These are phyloP conservation scores for Peterozyma toletana DNA, from an alignment of 805 yeast species.

Conservation along the genomic window DNA sequence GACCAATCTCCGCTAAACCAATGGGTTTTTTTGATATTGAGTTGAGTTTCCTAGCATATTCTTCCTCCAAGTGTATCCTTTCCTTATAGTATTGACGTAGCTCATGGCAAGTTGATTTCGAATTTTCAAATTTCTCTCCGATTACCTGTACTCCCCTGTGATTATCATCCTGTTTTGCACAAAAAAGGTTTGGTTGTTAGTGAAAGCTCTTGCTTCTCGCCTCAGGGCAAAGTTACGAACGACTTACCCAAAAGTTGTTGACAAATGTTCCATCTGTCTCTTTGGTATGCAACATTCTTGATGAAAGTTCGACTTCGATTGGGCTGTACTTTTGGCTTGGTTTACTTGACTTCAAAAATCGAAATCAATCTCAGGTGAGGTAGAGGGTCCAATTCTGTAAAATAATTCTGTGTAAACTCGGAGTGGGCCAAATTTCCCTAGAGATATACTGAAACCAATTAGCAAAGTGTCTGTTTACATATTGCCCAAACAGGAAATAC, in stretches of 20 bases:
- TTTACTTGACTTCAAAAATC: too few relatives aligned
- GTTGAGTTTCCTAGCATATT: conserved; percentile 51
- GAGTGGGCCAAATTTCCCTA: too few relatives aligned
- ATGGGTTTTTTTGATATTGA: conserved; percentile 41
- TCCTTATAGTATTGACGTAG: conserved; percentile 44
- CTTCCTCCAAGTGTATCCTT: conserved; percentile 61
- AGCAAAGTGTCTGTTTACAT: too few relatives aligned
- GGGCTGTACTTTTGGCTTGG: too few relatives aligned
- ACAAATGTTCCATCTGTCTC: conserved; percentile 23
- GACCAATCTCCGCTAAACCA: conserved; percentile 56
- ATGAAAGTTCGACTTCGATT: too few relatives aligned
- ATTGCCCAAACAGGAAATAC: too few relatives aligned
- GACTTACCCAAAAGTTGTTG: conserved; percentile 41
- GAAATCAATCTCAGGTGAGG: too few relatives aligned
- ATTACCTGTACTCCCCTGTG: conserved; percentile 53
- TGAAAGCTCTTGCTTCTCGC: conserved; percentile 10
- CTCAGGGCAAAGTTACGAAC: conserved; percentile 10
- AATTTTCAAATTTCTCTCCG: conserved; percentile 48
- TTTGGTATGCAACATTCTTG: too few relatives aligned
- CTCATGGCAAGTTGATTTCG: conserved; percentile 51
- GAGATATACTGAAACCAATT: too few relatives aligned
- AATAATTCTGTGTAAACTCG: too few relatives aligned
- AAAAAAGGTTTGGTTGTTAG: neutral
- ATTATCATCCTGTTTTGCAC: conserved; percentile 40
- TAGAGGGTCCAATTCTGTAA: too few relatives aligned